Evolutionary conservation across 1,284 basidiomycete genomes (phyloP), one percentile per base, ranked within the genome.

Genomic region (Dichomitus squalens): DNA sequence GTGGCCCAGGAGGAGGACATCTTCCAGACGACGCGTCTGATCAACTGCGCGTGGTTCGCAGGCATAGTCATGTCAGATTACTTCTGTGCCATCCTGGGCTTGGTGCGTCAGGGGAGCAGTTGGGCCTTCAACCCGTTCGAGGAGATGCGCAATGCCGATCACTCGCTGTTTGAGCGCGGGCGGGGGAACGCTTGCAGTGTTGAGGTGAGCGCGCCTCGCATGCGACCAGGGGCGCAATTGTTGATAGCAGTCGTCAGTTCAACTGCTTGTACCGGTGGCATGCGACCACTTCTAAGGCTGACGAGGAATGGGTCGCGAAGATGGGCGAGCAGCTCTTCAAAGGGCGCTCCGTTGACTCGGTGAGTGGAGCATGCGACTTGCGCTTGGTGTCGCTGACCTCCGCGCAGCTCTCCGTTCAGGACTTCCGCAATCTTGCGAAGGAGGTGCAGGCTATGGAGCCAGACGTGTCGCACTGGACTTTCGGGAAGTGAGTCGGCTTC

Each of bases 261-360:
- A 92, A 93, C 68, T 87, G 88, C 61, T 73, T 93, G 52, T 93
- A 93, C 72, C 82, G 89, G 18, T 92, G 90, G 91, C 91, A 93
- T 54, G 83, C 89, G 1, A 89, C 90, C 0, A 87, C 87, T 0
- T 90, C 87, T 36, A 66, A 70, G 20, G 77, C 81, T 55, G 91
- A 93, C 57, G 89, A 89, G 65, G 66, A 84, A 57, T 93, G 90
- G 90, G 81, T 85, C 3, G 66, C 73, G 41, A 31, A 69, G 27
- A 70, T 83, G 9, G 83, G 88, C 60, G 60, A 64, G 18, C 53
- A 79, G 6, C 64, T 86, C 39, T 91, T 92, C 70, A 73, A 75
- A 0, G 80, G 75, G 1, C 85, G 84, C 68, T 61, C 76, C 0
- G 73, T 77, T 7, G 83, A 88, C 5, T 60, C 77, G 34, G 73